phyloP scores from a whole-genome alignment of 1,284 basidiomycete genomes.

The Athelia psychrophila region DNA sequence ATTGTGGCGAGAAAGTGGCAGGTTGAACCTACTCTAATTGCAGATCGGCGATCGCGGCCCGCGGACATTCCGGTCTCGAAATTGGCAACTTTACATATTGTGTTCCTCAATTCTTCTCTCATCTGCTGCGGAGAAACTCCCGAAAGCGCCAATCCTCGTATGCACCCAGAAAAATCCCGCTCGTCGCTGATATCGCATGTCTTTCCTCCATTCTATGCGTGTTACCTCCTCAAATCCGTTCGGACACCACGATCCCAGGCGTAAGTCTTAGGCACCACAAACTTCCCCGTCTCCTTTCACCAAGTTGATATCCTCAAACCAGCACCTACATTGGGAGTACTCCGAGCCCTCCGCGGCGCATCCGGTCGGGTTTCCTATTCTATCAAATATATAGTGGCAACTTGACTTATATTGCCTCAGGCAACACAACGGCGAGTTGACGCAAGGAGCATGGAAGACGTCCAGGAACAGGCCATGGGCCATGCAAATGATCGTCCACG shows the following conservation, averaged over 20 bases:
- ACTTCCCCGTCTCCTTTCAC: not conserved
- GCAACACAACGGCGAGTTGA: conserved; percentile 85
- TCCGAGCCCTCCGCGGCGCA: conserved; percentile 74
- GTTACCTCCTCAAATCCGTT: conserved; percentile 80
- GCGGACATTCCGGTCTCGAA: no score
- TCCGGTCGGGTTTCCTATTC: conserved; percentile 38
- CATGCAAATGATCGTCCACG: conserved; percentile 88
- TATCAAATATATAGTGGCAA: not conserved
- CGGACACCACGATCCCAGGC: conserved; percentile 55
- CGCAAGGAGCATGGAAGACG: conserved; percentile 77
- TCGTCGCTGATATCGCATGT: conserved; percentile 51
- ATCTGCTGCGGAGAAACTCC: no score
- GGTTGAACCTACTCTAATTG: no score
- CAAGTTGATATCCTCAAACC: conserved; percentile 1
- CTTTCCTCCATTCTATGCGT: conserved; percentile 83
- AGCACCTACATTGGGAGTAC: conserved; percentile 84
- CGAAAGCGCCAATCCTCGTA: no score
- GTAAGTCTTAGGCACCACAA: conserved; percentile 33
- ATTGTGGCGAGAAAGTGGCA: no score
- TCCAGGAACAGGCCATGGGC: conserved; percentile 76
- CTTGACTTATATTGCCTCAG: conserved; percentile 25
- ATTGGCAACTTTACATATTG: no score
- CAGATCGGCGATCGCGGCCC: no score
- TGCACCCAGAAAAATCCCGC: no score
- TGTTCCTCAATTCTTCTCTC: no score